Percentiles rank a stretch among this genome's conserved stretches.
phyloP scores from a whole-genome alignment of 148 eudicot genomes.

The Chenopodium suecicum region DNA sequence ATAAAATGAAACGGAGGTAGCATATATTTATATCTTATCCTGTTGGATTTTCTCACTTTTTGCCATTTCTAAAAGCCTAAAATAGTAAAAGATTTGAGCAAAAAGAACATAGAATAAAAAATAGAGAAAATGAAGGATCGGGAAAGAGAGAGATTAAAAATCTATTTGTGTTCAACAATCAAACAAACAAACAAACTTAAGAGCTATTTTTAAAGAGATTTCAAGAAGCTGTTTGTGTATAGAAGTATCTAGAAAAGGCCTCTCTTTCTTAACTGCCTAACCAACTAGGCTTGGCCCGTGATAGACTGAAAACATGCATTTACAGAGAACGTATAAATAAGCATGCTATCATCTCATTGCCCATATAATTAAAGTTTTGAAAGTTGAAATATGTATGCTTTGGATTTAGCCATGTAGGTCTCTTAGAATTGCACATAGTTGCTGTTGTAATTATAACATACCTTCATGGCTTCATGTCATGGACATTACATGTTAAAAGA shows the following conservation, averaged over 20 bases:
- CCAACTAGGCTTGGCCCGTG: background rate
- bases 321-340: background rate
- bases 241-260: background rate
- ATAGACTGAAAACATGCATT: background rate
- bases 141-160: too few species aligned
- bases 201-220: background rate
- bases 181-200: too few species aligned
- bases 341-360: background rate
- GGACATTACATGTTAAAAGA: too few species aligned
- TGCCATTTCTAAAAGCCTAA: background rate
- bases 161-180: too few species aligned
- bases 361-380: too few species aligned
- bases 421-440: too few species aligned
- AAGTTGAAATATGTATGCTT: too few species aligned
- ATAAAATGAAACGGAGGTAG: too few species aligned
- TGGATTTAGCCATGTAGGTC: background rate
- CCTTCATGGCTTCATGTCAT: background rate
- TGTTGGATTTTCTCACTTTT: background rate
- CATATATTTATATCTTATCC: too few species aligned
- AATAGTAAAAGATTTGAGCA: background rate
- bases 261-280: background rate
- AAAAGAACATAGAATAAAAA: background rate
- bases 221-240: background rate
- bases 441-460: background rate
- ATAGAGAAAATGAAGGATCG: slow-evolving; percentile 29